Conservation (phyloP, 805 yeast genomes). For the Grigorovia transvaalensis region DNA sequence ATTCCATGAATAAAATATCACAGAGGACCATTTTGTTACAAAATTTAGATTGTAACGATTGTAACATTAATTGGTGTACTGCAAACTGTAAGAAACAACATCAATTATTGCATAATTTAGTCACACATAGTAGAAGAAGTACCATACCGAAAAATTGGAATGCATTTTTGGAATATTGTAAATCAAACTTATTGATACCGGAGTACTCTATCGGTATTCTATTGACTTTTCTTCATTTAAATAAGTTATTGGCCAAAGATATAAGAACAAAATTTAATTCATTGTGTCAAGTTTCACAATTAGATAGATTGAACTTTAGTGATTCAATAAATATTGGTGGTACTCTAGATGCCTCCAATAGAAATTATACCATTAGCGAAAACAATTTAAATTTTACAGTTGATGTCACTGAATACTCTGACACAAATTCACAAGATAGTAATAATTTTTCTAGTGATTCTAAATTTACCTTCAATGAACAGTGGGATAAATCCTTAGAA, state of each 20-base stretch:
- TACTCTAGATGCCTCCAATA: slow-evolving; percentile 33
- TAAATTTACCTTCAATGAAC: slow-evolving; percentile 9
- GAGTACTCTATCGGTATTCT: slow-evolving; percentile 54
- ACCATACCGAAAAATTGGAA: slow-evolving; percentile 40
- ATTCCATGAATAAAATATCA: slow-evolving; percentile 30
- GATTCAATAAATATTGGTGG: slow-evolving; percentile 38
- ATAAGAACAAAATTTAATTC: slow-evolving; percentile 41
- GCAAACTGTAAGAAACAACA: slow-evolving; percentile 53
- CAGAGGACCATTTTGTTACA: slow-evolving; percentile 26
- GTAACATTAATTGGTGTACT: slow-evolving; percentile 65
- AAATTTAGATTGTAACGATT: slow-evolving; percentile 56
- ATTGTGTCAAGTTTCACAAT: slow-evolving; percentile 64
- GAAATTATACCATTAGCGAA: slow-evolving; percentile 16
- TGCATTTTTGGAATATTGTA: slow-evolving; percentile 49
- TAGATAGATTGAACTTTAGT: slow-evolving; percentile 46
- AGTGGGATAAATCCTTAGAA: slow-evolving; percentile 51
- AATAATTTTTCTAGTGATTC: slow-evolving; percentile 3
- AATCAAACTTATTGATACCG: slow-evolving; percentile 56
- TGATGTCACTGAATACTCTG: not conserved
- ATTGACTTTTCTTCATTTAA: slow-evolving; percentile 32
- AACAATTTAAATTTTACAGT: not conserved
- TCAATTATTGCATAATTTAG: slow-evolving; percentile 43
- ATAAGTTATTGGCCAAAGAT: slow-evolving; percentile 33
- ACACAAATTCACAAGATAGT: slow-evolving; percentile 19
- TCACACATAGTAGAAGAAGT: slow-evolving; percentile 21